Evolutionary conservation across 495 filamentous ascomycete species (phyloP).

Genomic region (Peziza echinospora): DNA sequence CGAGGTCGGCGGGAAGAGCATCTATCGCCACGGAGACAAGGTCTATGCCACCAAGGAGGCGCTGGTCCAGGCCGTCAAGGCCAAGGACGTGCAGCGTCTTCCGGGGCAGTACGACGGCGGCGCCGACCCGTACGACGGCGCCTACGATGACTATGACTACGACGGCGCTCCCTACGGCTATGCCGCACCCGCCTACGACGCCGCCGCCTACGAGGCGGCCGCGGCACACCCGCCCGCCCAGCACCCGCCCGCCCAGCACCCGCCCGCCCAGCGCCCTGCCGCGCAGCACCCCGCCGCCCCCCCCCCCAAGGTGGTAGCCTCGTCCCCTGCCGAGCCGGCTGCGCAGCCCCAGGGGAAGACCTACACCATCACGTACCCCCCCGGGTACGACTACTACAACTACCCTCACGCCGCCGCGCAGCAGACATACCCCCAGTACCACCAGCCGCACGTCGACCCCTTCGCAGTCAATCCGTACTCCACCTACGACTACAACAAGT

Average conservation of each 20-base stretch:
- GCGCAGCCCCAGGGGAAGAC: too few species aligned
- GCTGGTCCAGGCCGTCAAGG: neutral
- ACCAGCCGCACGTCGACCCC: neutral
- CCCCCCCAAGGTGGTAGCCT: too few species aligned
- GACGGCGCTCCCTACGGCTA: neutral
- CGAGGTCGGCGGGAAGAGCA: neutral
- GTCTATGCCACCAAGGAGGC: neutral
- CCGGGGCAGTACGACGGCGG: neutral
- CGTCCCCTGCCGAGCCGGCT: too few species aligned
- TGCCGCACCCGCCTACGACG: neutral
- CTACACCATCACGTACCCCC: too few species aligned
- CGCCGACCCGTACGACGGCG: neutral
- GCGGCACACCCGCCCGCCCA: too few species aligned
- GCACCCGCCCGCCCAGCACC: too few species aligned
- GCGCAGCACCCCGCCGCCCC: neutral
- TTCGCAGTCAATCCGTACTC: neutral
- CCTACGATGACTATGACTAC: neutral
- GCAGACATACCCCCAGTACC: too few species aligned
- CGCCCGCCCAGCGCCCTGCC: too few species aligned
- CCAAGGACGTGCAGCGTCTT: neutral
- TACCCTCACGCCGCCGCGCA: too few species aligned
- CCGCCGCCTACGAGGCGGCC: too few species aligned
- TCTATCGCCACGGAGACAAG: neutral
- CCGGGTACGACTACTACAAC: neutral
- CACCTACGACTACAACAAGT: neutral